These are phyloP conservation scores for Backusella mclennaniae DNA, from an alignment of 192 early-diverging fungal genomes.

Conservation along the genomic window DNA sequence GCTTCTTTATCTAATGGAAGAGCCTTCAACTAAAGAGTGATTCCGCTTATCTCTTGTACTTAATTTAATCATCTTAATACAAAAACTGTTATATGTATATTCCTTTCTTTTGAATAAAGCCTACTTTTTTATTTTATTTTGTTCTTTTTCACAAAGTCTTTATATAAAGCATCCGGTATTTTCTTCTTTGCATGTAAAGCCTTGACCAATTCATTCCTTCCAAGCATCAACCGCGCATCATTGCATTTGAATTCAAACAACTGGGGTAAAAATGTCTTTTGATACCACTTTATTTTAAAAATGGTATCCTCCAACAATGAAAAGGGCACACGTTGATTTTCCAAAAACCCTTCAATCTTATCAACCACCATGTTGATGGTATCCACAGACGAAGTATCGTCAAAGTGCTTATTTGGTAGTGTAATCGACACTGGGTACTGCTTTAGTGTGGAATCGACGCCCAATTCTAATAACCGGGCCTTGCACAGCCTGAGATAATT, in stretches of 20 bases:
- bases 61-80: neutral
- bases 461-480: neutral
- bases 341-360: neutral
- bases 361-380: neutral
- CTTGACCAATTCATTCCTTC: neutral
- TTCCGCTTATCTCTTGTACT: neutral
- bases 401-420: neutral
- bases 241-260: neutral
- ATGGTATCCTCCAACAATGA: conserved; percentile 7
- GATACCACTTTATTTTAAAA: neutral
- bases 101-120: neutral
- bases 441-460: neutral
- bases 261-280: conserved; percentile 1
- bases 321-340: neutral
- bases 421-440: neutral
- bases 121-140: neutral
- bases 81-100: neutral
- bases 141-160: neutral
- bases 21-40: conserved; percentile 29
- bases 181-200: neutral
- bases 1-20: conserved; percentile 28
- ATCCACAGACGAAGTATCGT: neutral
- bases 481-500: neutral
- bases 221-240: neutral
- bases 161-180: neutral